phyloP scores from a whole-genome alignment of 1,139 yeast species.

The Protomyces gravidus region DNA sequence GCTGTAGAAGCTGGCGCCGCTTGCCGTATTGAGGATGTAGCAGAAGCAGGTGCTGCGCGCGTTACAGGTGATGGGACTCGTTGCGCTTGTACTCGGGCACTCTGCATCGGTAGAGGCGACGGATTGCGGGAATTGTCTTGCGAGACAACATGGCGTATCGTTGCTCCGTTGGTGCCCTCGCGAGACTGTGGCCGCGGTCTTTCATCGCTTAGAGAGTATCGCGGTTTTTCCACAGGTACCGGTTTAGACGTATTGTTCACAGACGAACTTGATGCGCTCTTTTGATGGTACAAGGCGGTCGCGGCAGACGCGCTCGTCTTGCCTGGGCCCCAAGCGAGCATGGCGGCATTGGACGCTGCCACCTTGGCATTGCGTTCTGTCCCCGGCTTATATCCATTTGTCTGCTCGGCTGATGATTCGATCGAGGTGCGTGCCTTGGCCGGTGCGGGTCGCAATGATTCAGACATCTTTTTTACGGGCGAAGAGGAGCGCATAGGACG shows the following conservation, averaged over 20 bases:
- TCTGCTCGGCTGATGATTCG: too few relatives aligned
- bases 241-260: conserved; percentile 6
- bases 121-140: conserved; percentile 15
- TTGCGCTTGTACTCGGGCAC: conserved; percentile 5
- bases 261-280: conserved; percentile 10
- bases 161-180: conserved; percentile 7
- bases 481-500: conserved; percentile 12
- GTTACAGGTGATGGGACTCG: conserved; percentile 12
- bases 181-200: background rate
- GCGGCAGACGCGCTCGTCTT: background rate
- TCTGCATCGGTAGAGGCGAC: conserved; percentile 14
- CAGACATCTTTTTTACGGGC: conserved; percentile 23
- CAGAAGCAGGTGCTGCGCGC: background rate
- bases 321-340: conserved; percentile 29
- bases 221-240: conserved; percentile 10
- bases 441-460: conserved; percentile 11
- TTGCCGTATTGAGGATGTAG: background rate
- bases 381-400: background rate
- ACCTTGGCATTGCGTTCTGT: conserved; percentile 21
- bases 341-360: conserved; percentile 26
- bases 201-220: conserved; percentile 17
- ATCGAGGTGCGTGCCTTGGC: conserved; percentile 13
- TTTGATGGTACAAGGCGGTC: conserved; percentile 9
- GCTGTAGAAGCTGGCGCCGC: background rate
- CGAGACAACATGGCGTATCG: conserved; percentile 4